Evolutionary conservation across 2,329 filamentous ascomycete species (phyloP).

Genomic region (Metarhizium robertsii): DNA sequence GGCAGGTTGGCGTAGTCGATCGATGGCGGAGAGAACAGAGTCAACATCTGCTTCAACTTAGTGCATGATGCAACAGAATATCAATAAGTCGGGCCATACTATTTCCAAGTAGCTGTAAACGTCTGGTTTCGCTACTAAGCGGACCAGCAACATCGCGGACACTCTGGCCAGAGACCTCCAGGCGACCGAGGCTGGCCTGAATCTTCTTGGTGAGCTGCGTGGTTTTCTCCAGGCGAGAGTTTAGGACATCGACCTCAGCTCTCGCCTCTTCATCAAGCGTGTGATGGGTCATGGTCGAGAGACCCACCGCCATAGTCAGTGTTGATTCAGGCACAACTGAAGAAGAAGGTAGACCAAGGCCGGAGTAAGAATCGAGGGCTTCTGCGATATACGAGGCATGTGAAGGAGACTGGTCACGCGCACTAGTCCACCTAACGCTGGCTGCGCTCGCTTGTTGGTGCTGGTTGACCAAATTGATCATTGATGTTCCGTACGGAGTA

Average conservation of each 20-base stretch:
- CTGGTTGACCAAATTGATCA: too few species aligned
- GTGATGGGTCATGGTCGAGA: slow-evolving; percentile 33
- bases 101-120: slow-evolving; percentile 74
- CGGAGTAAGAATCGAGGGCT: not conserved
- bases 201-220: slow-evolving; percentile 93
- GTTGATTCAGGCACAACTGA: not conserved
- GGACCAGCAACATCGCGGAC: slow-evolving; percentile 89
- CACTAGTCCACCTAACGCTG: too few species aligned
- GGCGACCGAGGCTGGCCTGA: slow-evolving; percentile 70
- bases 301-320: slow-evolving; percentile 39
- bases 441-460: too few species aligned
- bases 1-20: slow-evolving; percentile 78
- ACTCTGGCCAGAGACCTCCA: slow-evolving; percentile 82
- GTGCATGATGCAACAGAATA: slow-evolving; percentile 1
- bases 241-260: slow-evolving; percentile 61
- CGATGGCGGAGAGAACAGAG: slow-evolving; percentile 74
- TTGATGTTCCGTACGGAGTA: too few species aligned
- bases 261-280: slow-evolving; percentile 57
- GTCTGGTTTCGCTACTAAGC: slow-evolving; percentile 85
- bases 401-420: too few species aligned
- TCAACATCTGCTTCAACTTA: slow-evolving; percentile 60
- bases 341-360: too few species aligned
- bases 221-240: slow-evolving; percentile 78
- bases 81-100: slow-evolving; percentile 41
- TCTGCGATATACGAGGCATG: too few species aligned